Evolutionary conservation across 148 eudicot genomes (phyloP).

Genomic region (Beta vulgaris): DNA sequence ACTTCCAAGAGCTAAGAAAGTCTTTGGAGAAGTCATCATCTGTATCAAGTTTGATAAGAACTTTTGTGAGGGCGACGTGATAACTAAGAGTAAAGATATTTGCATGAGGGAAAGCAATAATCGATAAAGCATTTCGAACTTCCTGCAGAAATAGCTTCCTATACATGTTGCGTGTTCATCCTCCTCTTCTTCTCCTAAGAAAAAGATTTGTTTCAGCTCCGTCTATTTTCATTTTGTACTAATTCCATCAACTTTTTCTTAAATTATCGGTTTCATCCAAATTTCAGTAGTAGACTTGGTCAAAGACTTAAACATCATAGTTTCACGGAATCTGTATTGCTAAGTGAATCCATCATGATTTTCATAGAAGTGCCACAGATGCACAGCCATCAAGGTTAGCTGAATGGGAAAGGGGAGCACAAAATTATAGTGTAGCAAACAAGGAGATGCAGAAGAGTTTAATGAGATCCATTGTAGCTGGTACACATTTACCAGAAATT

Average conservation of each 20-base stretch:
- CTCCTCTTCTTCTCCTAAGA: background rate
- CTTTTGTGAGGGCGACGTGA: background rate
- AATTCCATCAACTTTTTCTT: background rate
- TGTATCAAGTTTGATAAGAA: constrained; percentile 19
- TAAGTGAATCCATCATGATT: background rate
- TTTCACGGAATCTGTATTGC: background rate
- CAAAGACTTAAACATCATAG: background rate
- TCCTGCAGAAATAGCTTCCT: background rate
- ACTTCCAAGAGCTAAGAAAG: constrained; percentile 74
- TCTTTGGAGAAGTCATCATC: constrained; percentile 78
- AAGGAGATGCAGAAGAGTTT: background rate
- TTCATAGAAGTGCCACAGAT: background rate
- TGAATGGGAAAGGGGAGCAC: background rate
- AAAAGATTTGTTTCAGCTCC: background rate
- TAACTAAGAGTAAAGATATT: background rate
- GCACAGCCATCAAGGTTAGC: background rate
- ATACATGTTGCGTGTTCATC: background rate
- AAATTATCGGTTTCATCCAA: background rate
- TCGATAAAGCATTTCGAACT: background rate
- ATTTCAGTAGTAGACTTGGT: background rate
- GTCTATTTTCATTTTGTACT: background rate
- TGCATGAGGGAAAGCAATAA: background rate
- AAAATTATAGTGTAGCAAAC: background rate
- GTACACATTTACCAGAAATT: background rate
- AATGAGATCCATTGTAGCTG: background rate